Percentiles rank a stretch among this genome's conserved stretches.
These are phyloP conservation scores for Penicillium verhagenii DNA, from an alignment of 495 filamentous ascomycete genomes.

Conservation along the genomic window DNA sequence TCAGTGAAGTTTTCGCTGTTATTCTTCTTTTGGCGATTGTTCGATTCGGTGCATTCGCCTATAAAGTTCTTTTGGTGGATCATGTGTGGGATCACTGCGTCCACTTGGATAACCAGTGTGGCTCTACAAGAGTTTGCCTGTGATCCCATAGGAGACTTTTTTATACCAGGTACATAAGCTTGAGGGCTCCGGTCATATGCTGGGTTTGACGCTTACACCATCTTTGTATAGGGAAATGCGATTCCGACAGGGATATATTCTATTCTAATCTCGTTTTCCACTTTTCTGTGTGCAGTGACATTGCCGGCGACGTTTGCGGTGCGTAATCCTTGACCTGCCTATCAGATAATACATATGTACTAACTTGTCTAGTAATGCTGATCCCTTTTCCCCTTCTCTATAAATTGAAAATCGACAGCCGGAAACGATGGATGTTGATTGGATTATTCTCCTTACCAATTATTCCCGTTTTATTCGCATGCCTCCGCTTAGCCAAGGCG, in stretches of 20 bases:
- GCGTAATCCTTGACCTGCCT: neutral
- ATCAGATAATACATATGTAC: neutral
- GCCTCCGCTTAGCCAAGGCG: neutral
- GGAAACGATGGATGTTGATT: neutral
- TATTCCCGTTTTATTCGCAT: neutral
- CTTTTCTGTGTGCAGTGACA: neutral
- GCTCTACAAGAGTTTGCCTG: slow-evolving; percentile 4
- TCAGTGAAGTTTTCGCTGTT: neutral
- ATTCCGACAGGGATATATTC: neutral
- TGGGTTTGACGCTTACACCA: too few species aligned
- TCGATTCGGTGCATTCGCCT: neutral
- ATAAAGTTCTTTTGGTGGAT: neutral
- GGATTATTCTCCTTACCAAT: neutral
- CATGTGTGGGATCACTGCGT: slow-evolving; percentile 3
- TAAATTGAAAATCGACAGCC: neutral
- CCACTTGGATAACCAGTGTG: slow-evolving; percentile 4
- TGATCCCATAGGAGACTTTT: slow-evolving; percentile 1
- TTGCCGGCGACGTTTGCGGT: neutral
- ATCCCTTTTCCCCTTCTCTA: neutral
- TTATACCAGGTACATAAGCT: neutral
- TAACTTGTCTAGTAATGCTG: neutral
- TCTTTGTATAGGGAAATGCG: neutral
- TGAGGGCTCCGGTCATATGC: too few species aligned
- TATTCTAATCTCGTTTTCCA: neutral
- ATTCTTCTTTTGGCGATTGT: neutral